Base-by-base conservation (phyloP, 2,329 filamentous ascomycete species). In the Pseudogymnoascus sp. region DNA sequence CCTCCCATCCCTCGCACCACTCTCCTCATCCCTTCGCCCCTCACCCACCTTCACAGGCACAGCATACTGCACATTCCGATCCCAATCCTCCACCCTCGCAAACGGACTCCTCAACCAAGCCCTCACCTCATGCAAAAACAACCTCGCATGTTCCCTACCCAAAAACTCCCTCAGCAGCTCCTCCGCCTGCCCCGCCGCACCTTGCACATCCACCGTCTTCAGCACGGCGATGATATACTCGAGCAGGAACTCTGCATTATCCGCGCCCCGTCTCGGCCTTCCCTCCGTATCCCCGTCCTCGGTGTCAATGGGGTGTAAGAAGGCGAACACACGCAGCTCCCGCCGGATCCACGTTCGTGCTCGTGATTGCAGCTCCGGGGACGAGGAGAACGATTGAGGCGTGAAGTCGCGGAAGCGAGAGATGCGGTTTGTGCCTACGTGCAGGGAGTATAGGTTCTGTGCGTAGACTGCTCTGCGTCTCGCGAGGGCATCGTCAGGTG, bases 201-300 rank as follows among this genome's bases (percentile, higher is more conserved):
- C 89, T 74, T 91, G 91, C 4, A 92, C 80, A 69, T 96, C 91
- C 13, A 94, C 84, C 0, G 86, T 90, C 72, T 90, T 92, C 63
- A 97, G 75, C 21, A 97, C 88, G 8, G 88, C 88, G 40, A 97
- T 76, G 60, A 96, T 84, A 72, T 95, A 96, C 69, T 95, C 90
- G 8, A 97, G 80, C 9, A 97, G 74, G 65, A 92, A 96, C 70
- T 96, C 92, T 6, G 88, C 84, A 69, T 92, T 93, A 66, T 83
- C 87, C 4, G 81, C 81, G 40, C 83, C 76, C 37, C 81, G 76
- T 25, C 3, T 48, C 12, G 10, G 13, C 8, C 12, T 12, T 13
- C 42, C 21, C 13, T 5, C 35, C 13, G 35, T 36, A 6, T 29
- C n/a, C 7, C n/a, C 21, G 58, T 71, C 72, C 62, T 71, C 70